Evolutionary conservation across 2,329 filamentous ascomycete genomes (phyloP).

Genomic region (Colletotrichum sp.): DNA sequence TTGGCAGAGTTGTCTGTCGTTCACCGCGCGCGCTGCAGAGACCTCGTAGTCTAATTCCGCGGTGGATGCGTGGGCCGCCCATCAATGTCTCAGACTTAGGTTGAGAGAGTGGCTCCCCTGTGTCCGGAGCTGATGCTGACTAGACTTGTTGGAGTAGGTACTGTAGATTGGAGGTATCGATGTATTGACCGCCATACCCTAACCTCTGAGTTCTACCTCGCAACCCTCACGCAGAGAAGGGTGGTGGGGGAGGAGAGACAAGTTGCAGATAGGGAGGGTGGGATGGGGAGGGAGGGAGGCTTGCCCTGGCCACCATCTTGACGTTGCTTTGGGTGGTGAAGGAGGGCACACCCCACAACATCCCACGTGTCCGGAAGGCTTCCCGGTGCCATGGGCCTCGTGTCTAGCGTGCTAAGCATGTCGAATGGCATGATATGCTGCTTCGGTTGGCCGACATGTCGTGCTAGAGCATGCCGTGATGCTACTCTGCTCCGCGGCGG

Average conservation of each 20-base stretch:
- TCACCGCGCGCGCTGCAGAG: neutral
- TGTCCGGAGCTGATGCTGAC: neutral
- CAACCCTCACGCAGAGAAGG: neutral
- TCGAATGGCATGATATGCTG: slow-evolving; percentile 7
- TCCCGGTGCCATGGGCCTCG: slow-evolving; percentile 1
- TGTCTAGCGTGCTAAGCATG: neutral
- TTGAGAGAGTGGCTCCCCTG: neutral
- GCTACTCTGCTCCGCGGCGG: neutral
- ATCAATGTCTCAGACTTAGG: slow-evolving; percentile 6
- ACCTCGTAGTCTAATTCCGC: neutral
- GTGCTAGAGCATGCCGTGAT: neutral
- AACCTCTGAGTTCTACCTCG: neutral
- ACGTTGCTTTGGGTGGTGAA: slow-evolving; percentile 3
- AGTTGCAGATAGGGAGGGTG: neutral
- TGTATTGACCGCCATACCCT: neutral
- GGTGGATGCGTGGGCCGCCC: neutral
- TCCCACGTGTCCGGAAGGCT: slow-evolving; percentile 17
- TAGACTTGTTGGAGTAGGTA: neutral
- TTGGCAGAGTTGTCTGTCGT: neutral
- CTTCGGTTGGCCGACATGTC: slow-evolving; percentile 1
- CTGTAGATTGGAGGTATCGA: neutral
- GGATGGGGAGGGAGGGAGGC: neutral
- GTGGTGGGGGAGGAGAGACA: neutral
- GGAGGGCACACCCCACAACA: slow-evolving; percentile 10
- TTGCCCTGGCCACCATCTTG: neutral